Evolutionary conservation across 257 asterid species (phyloP).

Genomic region (Eucommia ulmoides): DNA sequence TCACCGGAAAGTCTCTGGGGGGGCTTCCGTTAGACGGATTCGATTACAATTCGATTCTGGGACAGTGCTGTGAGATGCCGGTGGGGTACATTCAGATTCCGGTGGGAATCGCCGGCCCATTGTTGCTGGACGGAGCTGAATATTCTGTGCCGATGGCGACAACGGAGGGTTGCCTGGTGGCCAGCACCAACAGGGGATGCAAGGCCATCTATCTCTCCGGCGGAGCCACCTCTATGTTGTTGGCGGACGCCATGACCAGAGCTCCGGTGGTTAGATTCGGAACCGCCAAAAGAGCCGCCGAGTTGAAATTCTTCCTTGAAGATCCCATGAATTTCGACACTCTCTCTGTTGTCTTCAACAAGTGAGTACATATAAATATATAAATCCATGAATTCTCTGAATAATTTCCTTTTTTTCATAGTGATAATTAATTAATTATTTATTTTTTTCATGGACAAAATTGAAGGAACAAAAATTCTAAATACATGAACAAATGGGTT

Average conservation of each 20-base stretch:
- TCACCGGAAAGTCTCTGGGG: background rate
- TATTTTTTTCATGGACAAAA: too few relatives aligned
- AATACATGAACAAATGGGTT: too few relatives aligned
- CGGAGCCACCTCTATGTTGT: background rate
- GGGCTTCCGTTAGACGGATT: background rate
- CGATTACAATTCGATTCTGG: background rate
- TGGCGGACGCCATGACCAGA: background rate
- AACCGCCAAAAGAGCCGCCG: background rate
- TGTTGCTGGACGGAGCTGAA: background rate
- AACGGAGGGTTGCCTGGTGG: background rate
- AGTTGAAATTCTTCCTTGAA: background rate
- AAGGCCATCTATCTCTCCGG: background rate
- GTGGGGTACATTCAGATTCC: background rate
- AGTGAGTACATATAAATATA: background rate
- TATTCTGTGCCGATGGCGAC: background rate
- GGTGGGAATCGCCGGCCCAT: background rate
- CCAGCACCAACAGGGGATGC: background rate
- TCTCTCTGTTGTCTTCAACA: background rate
- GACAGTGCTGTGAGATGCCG: constrained; percentile 1
- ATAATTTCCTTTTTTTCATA: too few relatives aligned
- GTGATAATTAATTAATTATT: too few relatives aligned
- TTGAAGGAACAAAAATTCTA: too few relatives aligned
- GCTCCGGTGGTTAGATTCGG: background rate
- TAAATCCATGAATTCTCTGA: background rate
- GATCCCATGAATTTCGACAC: background rate